Evolutionary conservation across 2,329 filamentous ascomycete genomes (phyloP).

Genomic region (Ascochyta rabiei): DNA sequence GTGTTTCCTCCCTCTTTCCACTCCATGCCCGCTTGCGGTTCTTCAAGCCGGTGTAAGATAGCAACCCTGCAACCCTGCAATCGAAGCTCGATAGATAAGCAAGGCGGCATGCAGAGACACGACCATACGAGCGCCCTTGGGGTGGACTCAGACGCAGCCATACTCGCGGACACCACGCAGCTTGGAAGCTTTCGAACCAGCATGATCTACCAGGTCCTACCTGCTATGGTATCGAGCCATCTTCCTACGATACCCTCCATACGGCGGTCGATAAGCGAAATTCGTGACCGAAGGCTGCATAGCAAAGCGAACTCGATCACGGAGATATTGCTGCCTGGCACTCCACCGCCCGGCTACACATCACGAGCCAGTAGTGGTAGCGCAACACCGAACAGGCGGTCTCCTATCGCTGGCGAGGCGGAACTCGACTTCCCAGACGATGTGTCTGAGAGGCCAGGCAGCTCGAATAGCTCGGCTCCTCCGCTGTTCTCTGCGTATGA

Average conservation of each 20-base stretch:
- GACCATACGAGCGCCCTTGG: not conserved
- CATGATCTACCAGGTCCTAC: conserved; percentile 61
- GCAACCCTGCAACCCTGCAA: conserved; percentile 8
- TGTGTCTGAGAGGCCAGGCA: conserved; percentile 32
- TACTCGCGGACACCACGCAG: conserved; percentile 16
- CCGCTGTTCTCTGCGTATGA: conserved; percentile 35
- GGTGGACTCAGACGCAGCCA: conserved; percentile 15
- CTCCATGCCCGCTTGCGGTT: conserved; percentile 14
- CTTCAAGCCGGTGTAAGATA: not conserved
- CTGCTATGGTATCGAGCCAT: conserved; percentile 58
- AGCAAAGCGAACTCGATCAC: conserved; percentile 24
- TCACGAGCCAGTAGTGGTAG: conserved; percentile 35
- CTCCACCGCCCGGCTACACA: conserved; percentile 48
- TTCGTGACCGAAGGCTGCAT: conserved; percentile 27
- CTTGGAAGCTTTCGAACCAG: conserved; percentile 41
- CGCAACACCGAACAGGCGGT: conserved; percentile 24
- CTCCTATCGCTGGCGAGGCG: conserved; percentile 24
- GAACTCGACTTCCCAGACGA: conserved; percentile 34
- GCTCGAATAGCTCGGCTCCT: conserved; percentile 26
- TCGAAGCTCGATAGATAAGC: conserved; percentile 20
- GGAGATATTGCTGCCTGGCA: conserved; percentile 32
- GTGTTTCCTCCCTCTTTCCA: not conserved
- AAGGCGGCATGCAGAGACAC: conserved; percentile 15
- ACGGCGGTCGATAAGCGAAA: conserved; percentile 41
- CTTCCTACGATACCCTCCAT: conserved; percentile 60